Percentiles rank a stretch among this genome's conserved stretches.
Evolutionary conservation across 2,329 filamentous ascomycete species (phyloP).

Genomic region (Penicillium oxalicum): DNA sequence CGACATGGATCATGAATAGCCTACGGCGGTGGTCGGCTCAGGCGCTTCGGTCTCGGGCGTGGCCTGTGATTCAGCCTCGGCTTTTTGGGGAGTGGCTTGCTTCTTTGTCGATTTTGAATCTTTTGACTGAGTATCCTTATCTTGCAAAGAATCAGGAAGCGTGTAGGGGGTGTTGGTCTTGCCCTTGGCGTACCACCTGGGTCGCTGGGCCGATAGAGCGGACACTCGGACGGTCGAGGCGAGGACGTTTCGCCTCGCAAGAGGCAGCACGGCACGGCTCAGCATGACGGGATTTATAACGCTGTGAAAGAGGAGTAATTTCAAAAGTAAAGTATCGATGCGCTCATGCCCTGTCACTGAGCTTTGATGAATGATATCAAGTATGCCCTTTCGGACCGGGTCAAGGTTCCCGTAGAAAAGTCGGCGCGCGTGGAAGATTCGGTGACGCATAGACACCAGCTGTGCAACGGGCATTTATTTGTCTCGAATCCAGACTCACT

Average conservation of each 20-base stretch:
- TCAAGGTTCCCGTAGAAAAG: constrained; percentile 25
- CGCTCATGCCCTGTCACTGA: constrained; percentile 18
- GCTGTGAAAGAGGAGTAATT: constrained; percentile 3
- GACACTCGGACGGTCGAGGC: constrained; percentile 32
- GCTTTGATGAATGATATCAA: not conserved
- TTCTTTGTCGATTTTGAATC: constrained; percentile 21
- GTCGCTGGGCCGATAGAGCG: constrained; percentile 26
- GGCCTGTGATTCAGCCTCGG: constrained; percentile 34
- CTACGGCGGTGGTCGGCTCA: constrained; percentile 25
- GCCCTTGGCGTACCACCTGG: constrained; percentile 37
- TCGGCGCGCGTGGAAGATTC: constrained; percentile 21
- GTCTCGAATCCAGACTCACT: not conserved
- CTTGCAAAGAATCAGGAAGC: constrained; percentile 26
- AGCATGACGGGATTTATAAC: constrained; percentile 32
- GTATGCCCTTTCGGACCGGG: constrained; percentile 3
- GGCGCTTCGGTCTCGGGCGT: constrained; percentile 27
- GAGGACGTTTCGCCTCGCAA: constrained; percentile 38
- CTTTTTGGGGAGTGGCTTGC: constrained; percentile 30
- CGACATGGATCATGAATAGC: constrained; percentile 2
- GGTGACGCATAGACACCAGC: constrained; percentile 19
- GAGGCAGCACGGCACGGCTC: constrained; percentile 41
- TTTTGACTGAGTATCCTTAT: constrained; percentile 23
- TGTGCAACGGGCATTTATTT: constrained; percentile 19
- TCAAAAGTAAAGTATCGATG: constrained; percentile 5
- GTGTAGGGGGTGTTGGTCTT: constrained; percentile 32